Percentiles rank a stretch among this genome's conserved stretches.
Conservation (phyloP, 805 yeast genomes). For the Candida verbasci region DNA sequence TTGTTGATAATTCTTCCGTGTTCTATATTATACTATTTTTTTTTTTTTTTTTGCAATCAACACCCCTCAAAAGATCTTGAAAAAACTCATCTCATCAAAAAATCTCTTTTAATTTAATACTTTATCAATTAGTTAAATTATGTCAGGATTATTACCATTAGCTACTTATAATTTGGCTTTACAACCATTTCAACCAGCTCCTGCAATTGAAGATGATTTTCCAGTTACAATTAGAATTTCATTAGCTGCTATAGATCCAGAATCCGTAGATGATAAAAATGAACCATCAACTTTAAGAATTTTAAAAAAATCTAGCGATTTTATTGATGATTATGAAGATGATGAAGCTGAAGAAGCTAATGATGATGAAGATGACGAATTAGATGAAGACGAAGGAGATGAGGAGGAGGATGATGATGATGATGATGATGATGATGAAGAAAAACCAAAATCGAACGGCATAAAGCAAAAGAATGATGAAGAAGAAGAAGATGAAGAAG, state of each 20-base stretch:
- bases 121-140: constrained; percentile 24
- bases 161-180: constrained; percentile 83
- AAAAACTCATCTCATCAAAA: constrained; percentile 1
- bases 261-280: constrained; percentile 71
- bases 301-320: constrained; percentile 59
- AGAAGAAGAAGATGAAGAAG: constrained; percentile 48
- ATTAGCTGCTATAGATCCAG: constrained; percentile 93
- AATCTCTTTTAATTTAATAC: neutral
- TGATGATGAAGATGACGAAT: constrained; percentile 42
- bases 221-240: constrained; percentile 91
- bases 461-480: constrained; percentile 23
- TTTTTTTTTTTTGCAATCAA: too few relatives aligned
- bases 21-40: neutral
- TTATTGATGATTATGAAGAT: constrained; percentile 39
- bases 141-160: constrained; percentile 76
- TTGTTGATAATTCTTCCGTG: neutral
- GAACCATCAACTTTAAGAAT: constrained; percentile 88
- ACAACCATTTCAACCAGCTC: constrained; percentile 81
- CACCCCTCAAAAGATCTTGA: neutral
- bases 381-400: constrained; percentile 40
- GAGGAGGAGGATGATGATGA: constrained; percentile 26
- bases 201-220: constrained; percentile 79
- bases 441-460: constrained; percentile 7
- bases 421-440: constrained; percentile 16
- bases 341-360: constrained; percentile 43